phyloP scores from a whole-genome alignment of 192 early-diverging fungal genomes.

The Entomortierella parvispora region DNA sequence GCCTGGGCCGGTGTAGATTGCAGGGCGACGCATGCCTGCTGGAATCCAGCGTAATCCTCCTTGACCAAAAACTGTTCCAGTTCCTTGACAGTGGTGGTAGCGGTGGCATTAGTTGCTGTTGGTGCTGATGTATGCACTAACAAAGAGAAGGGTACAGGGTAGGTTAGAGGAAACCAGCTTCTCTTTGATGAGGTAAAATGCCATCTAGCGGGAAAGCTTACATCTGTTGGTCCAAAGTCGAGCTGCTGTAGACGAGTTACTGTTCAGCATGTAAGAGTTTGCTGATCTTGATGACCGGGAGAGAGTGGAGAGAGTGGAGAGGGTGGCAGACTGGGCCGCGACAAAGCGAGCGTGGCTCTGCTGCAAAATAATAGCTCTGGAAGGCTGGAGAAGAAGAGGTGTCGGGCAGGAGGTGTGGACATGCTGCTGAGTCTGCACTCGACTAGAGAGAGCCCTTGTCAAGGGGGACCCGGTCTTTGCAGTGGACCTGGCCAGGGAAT shows the following conservation, averaged over 20 bases:
- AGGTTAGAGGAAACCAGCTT: not conserved
- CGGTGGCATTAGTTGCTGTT: not conserved
- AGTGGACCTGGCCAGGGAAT: slow-evolving; percentile 5
- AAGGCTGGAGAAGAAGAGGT: slow-evolving; percentile 7
- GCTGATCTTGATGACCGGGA: not conserved
- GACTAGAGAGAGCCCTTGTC: slow-evolving; percentile 3
- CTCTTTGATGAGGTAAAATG: too few relatives aligned
- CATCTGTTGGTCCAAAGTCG: not conserved
- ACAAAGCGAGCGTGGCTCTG: not conserved
- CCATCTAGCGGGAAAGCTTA: not conserved
- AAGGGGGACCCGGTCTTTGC: slow-evolving; percentile 25
- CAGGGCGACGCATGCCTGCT: slow-evolving; percentile 15
- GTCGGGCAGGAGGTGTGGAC: too few relatives aligned
- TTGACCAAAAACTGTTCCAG: slow-evolving; percentile 27
- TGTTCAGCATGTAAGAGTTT: not conserved
- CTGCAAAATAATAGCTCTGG: slow-evolving; percentile 11
- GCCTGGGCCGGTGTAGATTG: not conserved
- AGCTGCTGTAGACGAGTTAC: not conserved
- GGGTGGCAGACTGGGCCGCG: not conserved
- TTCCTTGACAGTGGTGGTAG: slow-evolving; percentile 15
- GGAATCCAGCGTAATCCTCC: slow-evolving; percentile 30
- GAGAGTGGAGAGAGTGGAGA: not conserved
- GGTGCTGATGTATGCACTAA: slow-evolving; percentile 8
- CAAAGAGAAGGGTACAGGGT: not conserved
- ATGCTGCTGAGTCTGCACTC: not conserved